Percentiles rank a stretch among this genome's conserved stretches.
These are phyloP conservation scores for Nothomitra cinnamomea DNA, from an alignment of 2,329 filamentous ascomycete genomes.

Conservation along the genomic window DNA sequence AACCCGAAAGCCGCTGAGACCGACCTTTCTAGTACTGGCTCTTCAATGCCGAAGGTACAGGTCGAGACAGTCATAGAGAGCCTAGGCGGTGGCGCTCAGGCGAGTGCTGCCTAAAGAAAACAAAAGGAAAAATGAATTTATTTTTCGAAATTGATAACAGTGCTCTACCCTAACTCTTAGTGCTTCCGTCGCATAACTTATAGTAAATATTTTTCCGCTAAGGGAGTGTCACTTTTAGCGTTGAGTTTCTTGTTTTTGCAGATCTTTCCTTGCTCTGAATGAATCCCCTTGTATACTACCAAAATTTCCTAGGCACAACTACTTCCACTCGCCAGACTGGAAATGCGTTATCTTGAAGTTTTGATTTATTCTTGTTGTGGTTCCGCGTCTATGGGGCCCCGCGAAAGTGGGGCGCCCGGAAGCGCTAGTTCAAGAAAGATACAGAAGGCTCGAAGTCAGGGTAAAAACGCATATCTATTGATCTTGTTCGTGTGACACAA, in stretches of 20 bases:
- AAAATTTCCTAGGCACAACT: not conserved
- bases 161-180: no score
- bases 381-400: not conserved
- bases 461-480: no score
- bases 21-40: slow-evolving; percentile 53
- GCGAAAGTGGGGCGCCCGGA: no score
- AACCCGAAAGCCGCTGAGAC: slow-evolving; percentile 62
- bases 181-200: not conserved
- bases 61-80: slow-evolving; percentile 38
- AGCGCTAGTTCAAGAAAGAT: no score
- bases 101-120: not conserved
- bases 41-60: slow-evolving; percentile 48
- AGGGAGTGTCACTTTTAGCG: not conserved
- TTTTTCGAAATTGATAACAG: not conserved
- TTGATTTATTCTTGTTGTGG: not conserved
- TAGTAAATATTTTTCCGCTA: not conserved
- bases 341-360: not conserved
- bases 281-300: not conserved
- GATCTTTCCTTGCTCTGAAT: not conserved
- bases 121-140: no score
- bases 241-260: not conserved
- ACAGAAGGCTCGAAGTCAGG: no score
- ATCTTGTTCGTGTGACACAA: no score
- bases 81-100: not conserved
- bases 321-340: not conserved